A percentile compares a stretch with the other conserved stretches of the same genome.
These are phyloP conservation scores for Cymodocea nodosa DNA, from an alignment of 116 monocot species.

Conservation along the genomic window DNA sequence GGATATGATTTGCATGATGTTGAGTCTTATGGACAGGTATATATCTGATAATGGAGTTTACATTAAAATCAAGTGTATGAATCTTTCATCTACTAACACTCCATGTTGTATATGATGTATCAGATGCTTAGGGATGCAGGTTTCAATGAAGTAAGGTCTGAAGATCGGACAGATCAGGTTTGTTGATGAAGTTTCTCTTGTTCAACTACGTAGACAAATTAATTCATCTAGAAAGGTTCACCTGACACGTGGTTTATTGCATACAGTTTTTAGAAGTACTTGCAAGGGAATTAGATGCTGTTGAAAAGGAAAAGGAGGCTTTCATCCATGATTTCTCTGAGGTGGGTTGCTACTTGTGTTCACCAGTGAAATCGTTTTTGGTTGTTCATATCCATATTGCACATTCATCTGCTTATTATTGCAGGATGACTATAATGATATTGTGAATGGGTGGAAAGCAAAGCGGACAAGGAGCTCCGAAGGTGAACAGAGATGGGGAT, in stretches of 20 bases:
- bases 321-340: constrained; percentile 74
- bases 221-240: background rate
- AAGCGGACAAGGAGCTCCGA: constrained; percentile 65
- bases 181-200: background rate
- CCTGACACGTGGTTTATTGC: background rate
- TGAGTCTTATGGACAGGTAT: constrained; percentile 69
- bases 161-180: constrained; percentile 93
- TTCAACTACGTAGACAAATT: background rate
- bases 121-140: constrained; percentile 92
- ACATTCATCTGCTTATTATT: background rate
- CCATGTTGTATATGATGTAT: background rate
- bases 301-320: constrained; percentile 53
- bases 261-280: constrained; percentile 68
- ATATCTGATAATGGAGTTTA: background rate
- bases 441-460: constrained; percentile 82
- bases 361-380: no score
- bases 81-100: background rate
- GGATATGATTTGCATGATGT: constrained; percentile 97
- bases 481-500: constrained; percentile 92
- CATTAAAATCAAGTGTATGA: background rate
- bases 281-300: constrained; percentile 57
- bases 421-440: constrained; percentile 87
- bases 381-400: background rate
- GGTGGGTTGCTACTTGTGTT: constrained; percentile 23
- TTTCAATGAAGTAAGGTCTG: constrained; percentile 73